Percentiles rank a stretch among this genome's conserved stretches.
phyloP scores from a whole-genome alignment of 768 basidiomycete species.

The Termitomyces sp. region DNA sequence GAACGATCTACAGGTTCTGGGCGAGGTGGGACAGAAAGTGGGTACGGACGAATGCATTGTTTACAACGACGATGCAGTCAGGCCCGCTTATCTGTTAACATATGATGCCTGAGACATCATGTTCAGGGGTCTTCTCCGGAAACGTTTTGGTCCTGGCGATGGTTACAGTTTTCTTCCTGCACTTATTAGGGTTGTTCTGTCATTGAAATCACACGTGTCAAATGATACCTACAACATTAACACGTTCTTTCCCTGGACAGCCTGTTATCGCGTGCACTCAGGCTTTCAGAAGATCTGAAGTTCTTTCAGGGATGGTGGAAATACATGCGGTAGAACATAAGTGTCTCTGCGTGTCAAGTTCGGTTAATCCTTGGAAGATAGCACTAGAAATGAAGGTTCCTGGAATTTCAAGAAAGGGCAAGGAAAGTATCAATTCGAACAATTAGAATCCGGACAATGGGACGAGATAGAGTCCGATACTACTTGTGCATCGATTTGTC shows the following conservation, averaged over 20 bases:
- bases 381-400: neutral
- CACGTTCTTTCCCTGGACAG: neutral
- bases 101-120: neutral
- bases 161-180: neutral
- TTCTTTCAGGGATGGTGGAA: neutral
- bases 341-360: neutral
- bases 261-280: neutral
- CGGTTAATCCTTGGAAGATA: neutral
- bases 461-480: neutral
- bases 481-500: conserved; percentile 56
- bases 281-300: neutral
- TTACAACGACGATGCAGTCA: neutral
- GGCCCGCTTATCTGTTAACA: neutral
- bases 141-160: neutral
- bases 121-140: neutral
- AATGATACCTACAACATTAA: neutral
- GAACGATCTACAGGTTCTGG: neutral
- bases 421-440: neutral
- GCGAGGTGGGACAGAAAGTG: neutral
- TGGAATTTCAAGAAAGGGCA: neutral
- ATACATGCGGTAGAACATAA: neutral
- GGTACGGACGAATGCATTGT: neutral
- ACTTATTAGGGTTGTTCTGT: neutral
- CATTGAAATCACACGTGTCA: neutral
- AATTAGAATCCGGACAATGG: neutral